Conservation (phyloP, 1,284 basidiomycete species). For the Puccinia coronata region DNA sequence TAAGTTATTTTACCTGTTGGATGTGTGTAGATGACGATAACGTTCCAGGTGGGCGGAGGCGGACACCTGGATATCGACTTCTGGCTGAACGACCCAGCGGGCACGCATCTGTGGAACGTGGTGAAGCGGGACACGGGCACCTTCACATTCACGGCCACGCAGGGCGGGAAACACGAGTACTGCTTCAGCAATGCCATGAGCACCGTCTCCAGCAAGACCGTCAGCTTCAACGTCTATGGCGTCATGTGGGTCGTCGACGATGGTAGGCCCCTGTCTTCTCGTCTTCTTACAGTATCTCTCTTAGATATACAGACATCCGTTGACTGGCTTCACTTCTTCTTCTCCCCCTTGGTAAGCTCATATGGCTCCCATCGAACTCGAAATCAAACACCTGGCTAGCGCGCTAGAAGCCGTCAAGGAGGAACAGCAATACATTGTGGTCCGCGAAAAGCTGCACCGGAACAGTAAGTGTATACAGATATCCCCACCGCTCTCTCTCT, state of each 20-base stretch:
- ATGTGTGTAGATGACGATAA: slow-evolving; percentile 34
- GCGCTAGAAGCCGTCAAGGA: slow-evolving; percentile 90
- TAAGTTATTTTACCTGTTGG: background rate
- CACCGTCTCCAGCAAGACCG: slow-evolving; percentile 86
- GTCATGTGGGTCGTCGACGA: slow-evolving; percentile 88
- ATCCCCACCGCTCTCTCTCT: background rate
- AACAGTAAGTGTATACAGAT: slow-evolving; percentile 66
- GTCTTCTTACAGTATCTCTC: too few relatives aligned
- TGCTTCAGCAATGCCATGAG: slow-evolving; percentile 99
- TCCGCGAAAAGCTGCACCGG: slow-evolving; percentile 86
- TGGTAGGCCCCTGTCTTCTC: slow-evolving; percentile 62
- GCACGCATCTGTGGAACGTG: slow-evolving; percentile 32
- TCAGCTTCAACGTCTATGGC: slow-evolving; percentile 99
- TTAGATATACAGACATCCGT: background rate
- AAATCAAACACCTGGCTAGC: slow-evolving; percentile 84
- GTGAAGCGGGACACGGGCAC: slow-evolving; percentile 69
- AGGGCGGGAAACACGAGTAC: slow-evolving; percentile 85
- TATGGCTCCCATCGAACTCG: slow-evolving; percentile 90
- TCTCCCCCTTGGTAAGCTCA: slow-evolving; percentile 53
- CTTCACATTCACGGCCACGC: slow-evolving; percentile 78
- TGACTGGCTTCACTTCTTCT: background rate
- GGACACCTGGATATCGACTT: slow-evolving; percentile 97
- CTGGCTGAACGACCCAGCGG: slow-evolving; percentile 65
- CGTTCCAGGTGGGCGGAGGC: slow-evolving; percentile 64
- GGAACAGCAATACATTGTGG: slow-evolving; percentile 97